A percentile compares a stretch with the other conserved stretches of the same genome.
These are phyloP conservation scores for Amorphotheca resinae DNA, from an alignment of 495 filamentous ascomycete genomes.

Conservation along the genomic window DNA sequence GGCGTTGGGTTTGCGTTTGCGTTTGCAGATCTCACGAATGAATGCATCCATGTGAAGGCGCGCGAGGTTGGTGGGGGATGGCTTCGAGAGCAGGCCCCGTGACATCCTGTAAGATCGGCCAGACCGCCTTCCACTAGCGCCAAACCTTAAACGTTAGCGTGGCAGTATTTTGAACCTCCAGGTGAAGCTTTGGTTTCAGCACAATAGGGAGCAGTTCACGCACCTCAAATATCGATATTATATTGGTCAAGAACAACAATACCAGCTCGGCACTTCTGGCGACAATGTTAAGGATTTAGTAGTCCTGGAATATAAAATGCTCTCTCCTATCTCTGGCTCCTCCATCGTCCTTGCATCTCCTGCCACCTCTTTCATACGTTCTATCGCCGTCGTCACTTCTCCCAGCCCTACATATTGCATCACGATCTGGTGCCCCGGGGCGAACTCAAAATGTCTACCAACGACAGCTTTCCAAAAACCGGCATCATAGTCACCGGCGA, in stretches of 20 bases:
- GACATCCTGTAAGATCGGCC: too few species aligned
- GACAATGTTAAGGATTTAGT: constrained; percentile 2
- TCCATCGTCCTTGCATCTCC: constrained; percentile 10
- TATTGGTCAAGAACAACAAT: neutral
- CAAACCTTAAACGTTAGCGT: constrained; percentile 14
- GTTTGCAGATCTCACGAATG: too few species aligned
- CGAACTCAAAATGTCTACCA: constrained; percentile 15
- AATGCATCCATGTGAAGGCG: too few species aligned
- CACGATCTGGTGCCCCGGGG: constrained; percentile 3
- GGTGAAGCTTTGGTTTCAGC: constrained; percentile 14
- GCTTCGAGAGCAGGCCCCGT: too few species aligned
- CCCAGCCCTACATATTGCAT: constrained; percentile 5
- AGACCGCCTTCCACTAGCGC: constrained; percentile 8
- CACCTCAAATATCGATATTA: too few species aligned
- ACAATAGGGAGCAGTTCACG: constrained; percentile 3
- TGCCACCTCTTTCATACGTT: constrained; percentile 4
- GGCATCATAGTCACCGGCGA: constrained; percentile 12
- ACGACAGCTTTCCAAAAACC: constrained; percentile 14
- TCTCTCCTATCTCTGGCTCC: constrained; percentile 4
- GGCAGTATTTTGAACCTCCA: constrained; percentile 6
- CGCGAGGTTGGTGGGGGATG: too few species aligned
- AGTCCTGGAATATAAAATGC: constrained; percentile 7
- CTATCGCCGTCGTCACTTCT: constrained; percentile 16
- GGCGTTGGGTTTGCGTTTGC: too few species aligned
- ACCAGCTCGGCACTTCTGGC: neutral